Percentiles rank a stretch among this genome's conserved stretches.
phyloP scores from a whole-genome alignment of 176 grass and related monocot species.

The Thinopyrum elongatum region DNA sequence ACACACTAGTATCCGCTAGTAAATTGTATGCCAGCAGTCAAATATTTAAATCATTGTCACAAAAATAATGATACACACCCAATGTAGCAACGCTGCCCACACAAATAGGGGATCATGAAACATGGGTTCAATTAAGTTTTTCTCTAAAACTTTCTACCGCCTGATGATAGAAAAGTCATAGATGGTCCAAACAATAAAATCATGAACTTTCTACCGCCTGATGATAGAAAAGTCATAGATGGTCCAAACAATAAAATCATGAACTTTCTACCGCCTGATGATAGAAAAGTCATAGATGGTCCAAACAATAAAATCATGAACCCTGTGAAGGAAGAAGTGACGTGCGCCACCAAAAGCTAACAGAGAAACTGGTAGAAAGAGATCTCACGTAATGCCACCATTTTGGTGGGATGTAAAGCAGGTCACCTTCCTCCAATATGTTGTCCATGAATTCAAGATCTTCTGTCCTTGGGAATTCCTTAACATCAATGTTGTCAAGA shows the following conservation, averaged over 20 bases:
- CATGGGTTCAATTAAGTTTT: conserved; percentile 15
- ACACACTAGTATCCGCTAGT: neutral
- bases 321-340: conserved; percentile 29
- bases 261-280: conserved; percentile 21
- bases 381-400: conserved; percentile 98
- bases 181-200: conserved; percentile 25
- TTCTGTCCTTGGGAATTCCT: conserved; percentile 47
- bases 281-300: conserved; percentile 25
- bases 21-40: conserved; percentile 4
- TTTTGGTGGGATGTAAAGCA: conserved; percentile 96
- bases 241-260: conserved; percentile 27
- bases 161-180: conserved; percentile 21
- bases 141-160: conserved; percentile 6
- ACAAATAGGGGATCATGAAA: conserved; percentile 29
- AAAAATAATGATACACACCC: conserved; percentile 44
- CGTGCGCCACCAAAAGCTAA: conserved; percentile 83
- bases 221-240: conserved; percentile 28
- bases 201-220: conserved; percentile 25
- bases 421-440: conserved; percentile 85
- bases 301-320: conserved; percentile 29
- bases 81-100: conserved; percentile 8
- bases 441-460: conserved; percentile 77
- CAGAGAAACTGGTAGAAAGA: conserved; percentile 86
- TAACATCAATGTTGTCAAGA: conserved; percentile 70
- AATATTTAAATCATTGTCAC: conserved; percentile 22